phyloP scores from a whole-genome alignment of 345 rosid genomes.

The Aethionema arabicum region DNA sequence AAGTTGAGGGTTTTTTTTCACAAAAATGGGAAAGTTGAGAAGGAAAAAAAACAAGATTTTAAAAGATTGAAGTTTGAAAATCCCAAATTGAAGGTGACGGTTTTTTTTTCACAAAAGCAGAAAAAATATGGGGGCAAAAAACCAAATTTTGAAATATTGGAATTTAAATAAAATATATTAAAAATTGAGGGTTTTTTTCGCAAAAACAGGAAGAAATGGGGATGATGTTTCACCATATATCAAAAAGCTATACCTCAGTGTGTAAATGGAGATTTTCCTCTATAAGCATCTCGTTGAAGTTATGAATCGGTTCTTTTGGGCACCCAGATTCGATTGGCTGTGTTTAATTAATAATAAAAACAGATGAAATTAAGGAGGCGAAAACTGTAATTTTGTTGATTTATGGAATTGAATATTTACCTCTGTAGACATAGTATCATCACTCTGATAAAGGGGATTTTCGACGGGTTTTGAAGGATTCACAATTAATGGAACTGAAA shows the following conservation, averaged over 20 bases:
- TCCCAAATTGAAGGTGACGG: too few species aligned
- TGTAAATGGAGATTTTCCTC: constrained; percentile 72
- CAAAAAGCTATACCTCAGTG: constrained; percentile 62
- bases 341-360: constrained; percentile 26
- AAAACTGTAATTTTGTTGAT: background rate
- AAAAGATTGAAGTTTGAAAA: too few species aligned
- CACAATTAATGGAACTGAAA: constrained; percentile 53
- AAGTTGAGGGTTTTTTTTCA: too few species aligned
- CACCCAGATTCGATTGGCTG: constrained; percentile 79
- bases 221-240: too few species aligned
- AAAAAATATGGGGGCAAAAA: too few species aligned
- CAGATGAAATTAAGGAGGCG: background rate
- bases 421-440: constrained; percentile 48
- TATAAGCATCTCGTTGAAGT: constrained; percentile 53
- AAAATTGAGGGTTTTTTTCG: too few species aligned
- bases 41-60: too few species aligned
- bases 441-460: constrained; percentile 58
- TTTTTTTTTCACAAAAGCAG: too few species aligned
- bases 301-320: constrained; percentile 52
- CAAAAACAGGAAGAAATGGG: too few species aligned
- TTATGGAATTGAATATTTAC: constrained; percentile 27
- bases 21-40: too few species aligned
- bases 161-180: too few species aligned
- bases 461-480: constrained; percentile 55
- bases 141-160: too few species aligned